A percentile compares a stretch with the other conserved stretches of the same genome.
Conservation (phyloP, 164 flowering plant genomes). For the Vitis amurensis region DNA sequence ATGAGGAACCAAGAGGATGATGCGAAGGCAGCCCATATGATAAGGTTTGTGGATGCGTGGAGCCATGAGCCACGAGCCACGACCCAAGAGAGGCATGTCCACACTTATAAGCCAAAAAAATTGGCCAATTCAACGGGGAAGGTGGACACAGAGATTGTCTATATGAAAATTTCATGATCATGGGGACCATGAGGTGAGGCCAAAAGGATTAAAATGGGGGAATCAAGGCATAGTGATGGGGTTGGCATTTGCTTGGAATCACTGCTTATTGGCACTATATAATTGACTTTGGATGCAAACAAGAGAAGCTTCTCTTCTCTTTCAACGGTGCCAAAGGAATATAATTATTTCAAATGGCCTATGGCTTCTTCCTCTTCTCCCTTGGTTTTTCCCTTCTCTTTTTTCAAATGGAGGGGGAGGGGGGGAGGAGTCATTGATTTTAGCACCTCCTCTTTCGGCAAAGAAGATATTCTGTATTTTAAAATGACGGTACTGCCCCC, state of each 20-base stretch:
- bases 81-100: slow-evolving; percentile 1
- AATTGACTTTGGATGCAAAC: slow-evolving; percentile 10
- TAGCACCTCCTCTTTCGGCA: background rate
- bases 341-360: background rate
- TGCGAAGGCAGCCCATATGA: slow-evolving; percentile 14
- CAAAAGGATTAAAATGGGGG: slow-evolving; percentile 2
- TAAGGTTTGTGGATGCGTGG: slow-evolving; percentile 6
- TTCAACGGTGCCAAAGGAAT: slow-evolving; percentile 17
- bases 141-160: no score
- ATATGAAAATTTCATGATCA: slow-evolving; percentile 7
- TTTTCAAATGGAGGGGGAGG: background rate
- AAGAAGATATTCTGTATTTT: background rate
- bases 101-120: slow-evolving; percentile 8
- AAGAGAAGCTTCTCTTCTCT: slow-evolving; percentile 13
- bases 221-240: slow-evolving; percentile 15
- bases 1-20: slow-evolving; percentile 2
- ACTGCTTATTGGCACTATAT: slow-evolving; percentile 7
- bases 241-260: slow-evolving; percentile 14
- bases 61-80: slow-evolving; percentile 15
- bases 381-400: background rate
- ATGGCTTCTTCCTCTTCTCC: background rate
- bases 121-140: no score
- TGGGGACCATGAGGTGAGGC: slow-evolving; percentile 14
- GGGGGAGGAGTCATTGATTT: background rate
- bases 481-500: no score